Percentiles rank a stretch among this genome's conserved stretches.
phyloP scores from a whole-genome alignment of 495 filamentous ascomycete species.

The Lepraria neglecta region DNA sequence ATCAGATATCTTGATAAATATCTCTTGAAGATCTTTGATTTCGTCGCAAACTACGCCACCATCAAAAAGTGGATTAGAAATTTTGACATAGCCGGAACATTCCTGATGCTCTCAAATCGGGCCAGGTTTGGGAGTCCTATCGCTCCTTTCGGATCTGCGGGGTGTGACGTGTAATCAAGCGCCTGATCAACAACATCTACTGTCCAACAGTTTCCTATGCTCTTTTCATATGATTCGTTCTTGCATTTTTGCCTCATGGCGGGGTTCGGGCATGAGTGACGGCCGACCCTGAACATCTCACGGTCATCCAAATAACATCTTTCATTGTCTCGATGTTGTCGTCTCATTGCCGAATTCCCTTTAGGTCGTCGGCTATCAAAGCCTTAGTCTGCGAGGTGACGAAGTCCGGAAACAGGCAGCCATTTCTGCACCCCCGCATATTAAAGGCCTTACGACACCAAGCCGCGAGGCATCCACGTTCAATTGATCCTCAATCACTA shows the following conservation, averaged over 20 bases:
- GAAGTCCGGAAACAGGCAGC: conserved; percentile 2
- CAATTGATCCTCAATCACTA: background rate
- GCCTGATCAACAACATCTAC: too few species aligned
- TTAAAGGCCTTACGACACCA: background rate
- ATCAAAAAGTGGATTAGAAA: too few species aligned
- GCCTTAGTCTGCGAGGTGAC: background rate
- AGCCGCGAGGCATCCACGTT: background rate
- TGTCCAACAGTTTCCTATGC: background rate
- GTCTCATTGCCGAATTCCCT: too few species aligned
- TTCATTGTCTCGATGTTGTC: background rate
- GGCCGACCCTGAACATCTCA: background rate
- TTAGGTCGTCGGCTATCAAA: background rate
- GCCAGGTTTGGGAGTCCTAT: background rate
- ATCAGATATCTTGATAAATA: too few species aligned
- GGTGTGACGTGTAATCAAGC: too few species aligned
- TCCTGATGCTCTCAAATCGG: background rate
- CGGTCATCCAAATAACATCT: background rate
- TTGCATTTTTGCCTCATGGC: background rate
- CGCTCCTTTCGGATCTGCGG: background rate
- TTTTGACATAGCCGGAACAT: too few species aligned
- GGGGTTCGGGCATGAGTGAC: background rate
- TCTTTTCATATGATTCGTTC: background rate
- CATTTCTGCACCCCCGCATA: background rate
- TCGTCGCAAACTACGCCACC: too few species aligned
- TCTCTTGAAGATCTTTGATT: too few species aligned